Evolutionary conservation across 2,329 filamentous ascomycete genomes (phyloP).

Genomic region (Nannizzia gypsea): DNA sequence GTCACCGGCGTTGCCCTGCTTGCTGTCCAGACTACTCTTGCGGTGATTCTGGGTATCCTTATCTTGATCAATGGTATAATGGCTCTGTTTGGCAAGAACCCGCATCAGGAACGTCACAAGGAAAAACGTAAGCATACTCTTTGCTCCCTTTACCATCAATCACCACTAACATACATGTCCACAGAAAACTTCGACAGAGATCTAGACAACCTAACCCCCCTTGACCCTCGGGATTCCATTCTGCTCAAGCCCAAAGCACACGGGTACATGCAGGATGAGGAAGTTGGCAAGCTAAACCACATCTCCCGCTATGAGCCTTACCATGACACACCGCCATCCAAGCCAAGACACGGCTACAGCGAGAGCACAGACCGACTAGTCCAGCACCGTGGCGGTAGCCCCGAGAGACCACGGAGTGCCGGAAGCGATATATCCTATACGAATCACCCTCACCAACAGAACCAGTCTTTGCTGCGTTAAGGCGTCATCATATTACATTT

Average conservation of each 20-base stretch:
- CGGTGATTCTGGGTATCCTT: slow-evolving; percentile 69
- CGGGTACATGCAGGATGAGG: slow-evolving; percentile 14
- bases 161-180: slow-evolving; percentile 5
- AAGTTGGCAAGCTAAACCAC: slow-evolving; percentile 33
- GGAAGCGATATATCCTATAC: slow-evolving; percentile 14
- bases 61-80: slow-evolving; percentile 83
- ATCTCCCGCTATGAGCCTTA: slow-evolving; percentile 32
- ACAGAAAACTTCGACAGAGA: slow-evolving; percentile 66
- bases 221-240: slow-evolving; percentile 77
- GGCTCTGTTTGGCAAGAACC: slow-evolving; percentile 73
- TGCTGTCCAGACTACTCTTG: slow-evolving; percentile 76
- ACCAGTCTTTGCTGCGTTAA: slow-evolving; percentile 17
- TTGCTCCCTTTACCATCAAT: not conserved
- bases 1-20: slow-evolving; percentile 88
- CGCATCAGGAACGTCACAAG: slow-evolving; percentile 77
- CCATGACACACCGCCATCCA: slow-evolving; percentile 20
- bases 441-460: slow-evolving; percentile 19
- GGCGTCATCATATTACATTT: slow-evolving; percentile 19
- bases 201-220: slow-evolving; percentile 69
- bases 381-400: slow-evolving; percentile 3
- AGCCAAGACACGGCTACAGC: slow-evolving; percentile 18
- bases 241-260: slow-evolving; percentile 51
- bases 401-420: not conserved
- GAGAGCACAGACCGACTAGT: slow-evolving; percentile 28
- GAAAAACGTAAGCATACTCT: slow-evolving; percentile 61